Evolutionary conservation across 1,284 basidiomycete species (phyloP), one percentile per base, ranked within the genome.

Genomic region (Leccinum pallidistipes): DNA sequence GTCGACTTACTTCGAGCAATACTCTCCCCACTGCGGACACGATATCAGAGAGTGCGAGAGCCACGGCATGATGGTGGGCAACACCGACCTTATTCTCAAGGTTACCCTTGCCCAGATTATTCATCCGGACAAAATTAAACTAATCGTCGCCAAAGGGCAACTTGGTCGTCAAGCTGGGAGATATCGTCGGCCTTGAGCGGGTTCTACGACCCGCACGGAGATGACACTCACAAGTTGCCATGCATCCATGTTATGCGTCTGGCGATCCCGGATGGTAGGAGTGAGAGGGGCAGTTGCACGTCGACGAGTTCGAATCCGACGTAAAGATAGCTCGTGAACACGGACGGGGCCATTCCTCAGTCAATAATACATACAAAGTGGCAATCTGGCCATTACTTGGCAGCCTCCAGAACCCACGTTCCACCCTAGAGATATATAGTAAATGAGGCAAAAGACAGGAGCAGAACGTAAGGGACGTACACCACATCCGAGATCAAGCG

Each of bases 131-230:
- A 72, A 87, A 84, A 70, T 91, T 90, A 64, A 91, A 91, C 66
- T 88, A 83, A 62, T 91, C 87, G 61, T 91, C 90, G 16, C 90
- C 87, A 67, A 91, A 91, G 1, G 90, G 90, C 12, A 91, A 78
- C 66, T 81, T 86, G 9, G 83, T 88, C 45, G 88, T 87, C 65
- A 91, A 72, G 72, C 90, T 91, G 64, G 29, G 50, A 21, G 24
- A 53, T 16, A 24, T 32, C 8, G 38, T 34, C n/a, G 34, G 36
- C 62, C 61, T 61, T 40, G 27, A 58, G 56, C n/a, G 18, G 51
- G 54, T 31, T 51, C 18, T 29, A 34, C 21, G 53, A 16, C 14
- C 10, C 16, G 3, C 16, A 11, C 8, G 5, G 36, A 51, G 49
- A 53, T 2, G 62, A 62, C 14, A 76, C 85, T 66, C 70, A 90